Base-by-base conservation (phyloP, 2,329 filamentous ascomycete genomes). In the Colletotrichum sojae region DNA sequence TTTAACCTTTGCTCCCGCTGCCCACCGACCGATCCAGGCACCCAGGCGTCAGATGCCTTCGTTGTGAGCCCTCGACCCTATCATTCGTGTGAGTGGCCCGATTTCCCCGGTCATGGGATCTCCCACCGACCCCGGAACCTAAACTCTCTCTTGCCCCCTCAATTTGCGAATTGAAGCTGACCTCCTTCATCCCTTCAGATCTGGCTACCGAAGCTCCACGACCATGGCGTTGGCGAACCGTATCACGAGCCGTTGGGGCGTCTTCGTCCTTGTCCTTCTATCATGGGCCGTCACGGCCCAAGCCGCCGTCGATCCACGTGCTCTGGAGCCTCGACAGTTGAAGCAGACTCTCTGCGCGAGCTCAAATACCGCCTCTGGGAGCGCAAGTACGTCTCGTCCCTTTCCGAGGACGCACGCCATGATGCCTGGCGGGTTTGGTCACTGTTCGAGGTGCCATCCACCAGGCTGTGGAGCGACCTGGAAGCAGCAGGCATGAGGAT, bases 321-420 rank as follows among this genome's bases (percentile, higher is more conserved):
- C 60, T n/a, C 18, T 69, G 8, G 36, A 55, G 39, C 61, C 61
- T 77, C 46, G 71, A 75, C 53, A 72, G 39, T n/a, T 70, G 52
- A 52, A 52, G 53, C 67, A 70, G 63, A 57, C 64, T 9, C 64
- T 82, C n/a, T 83, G 81, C 69, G 75, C 81, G 49, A 76, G 63
- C 46, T 73, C 80, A 72, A 83, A 83, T 57, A 83, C 81, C 5
- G 80, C 73, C 27, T 71, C 74, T 20, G 75, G 70, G 20, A 67
- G 62, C 16, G 73, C 63, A 71, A 81, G 80, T 82, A 77, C 46
- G 79, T 74, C 39, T 45, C 22, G 13, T 52, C 12, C 15, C 9
- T 36, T 36, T 36, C 15, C 40, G 12, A 43, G 40, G 40, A 43
- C 40, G 6, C 12, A 43, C 13, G 13, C 13, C 40, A n/a, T 43